A percentile compares a stretch with the other conserved stretches of the same genome.
These are phyloP conservation scores for Sugiyamaella sp. DNA, from an alignment of 1,139 yeast genomes.

Conservation along the genomic window DNA sequence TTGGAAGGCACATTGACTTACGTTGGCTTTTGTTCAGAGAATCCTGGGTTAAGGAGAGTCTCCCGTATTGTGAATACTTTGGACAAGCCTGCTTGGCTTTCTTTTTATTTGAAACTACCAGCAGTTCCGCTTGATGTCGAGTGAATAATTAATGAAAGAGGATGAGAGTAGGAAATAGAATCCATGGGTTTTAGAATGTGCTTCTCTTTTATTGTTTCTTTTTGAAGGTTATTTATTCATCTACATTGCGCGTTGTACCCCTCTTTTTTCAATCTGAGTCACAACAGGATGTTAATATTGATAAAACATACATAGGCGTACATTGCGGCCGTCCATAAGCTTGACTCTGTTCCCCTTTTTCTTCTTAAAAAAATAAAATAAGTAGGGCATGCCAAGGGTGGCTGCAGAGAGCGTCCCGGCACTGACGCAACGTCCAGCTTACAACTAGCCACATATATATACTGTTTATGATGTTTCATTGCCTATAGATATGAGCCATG, in stretches of 20 bases:
- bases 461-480: too few species aligned
- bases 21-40: neutral
- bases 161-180: neutral
- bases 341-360: neutral
- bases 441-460: too few species aligned
- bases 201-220: neutral
- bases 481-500: too few species aligned
- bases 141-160: slow-evolving; percentile 6
- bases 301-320: neutral
- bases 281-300: neutral
- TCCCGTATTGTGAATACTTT: neutral
- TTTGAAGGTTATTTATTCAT: slow-evolving; percentile 9
- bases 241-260: slow-evolving; percentile 8
- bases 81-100: neutral
- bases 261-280: slow-evolving; percentile 2
- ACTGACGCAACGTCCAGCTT: too few species aligned
- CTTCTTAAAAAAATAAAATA: slow-evolving; percentile 2
- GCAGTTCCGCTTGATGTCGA: slow-evolving; percentile 11
- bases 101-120: too few species aligned
- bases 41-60: neutral
- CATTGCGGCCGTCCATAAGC: neutral
- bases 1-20: neutral
- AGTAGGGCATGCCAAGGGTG: neutral
- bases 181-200: neutral
- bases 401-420: neutral